Percentiles rank a stretch among this genome's conserved stretches.
Evolutionary conservation across 148 eudicot genomes (phyloP).

Genomic region (Rhododendron kiyosumense): DNA sequence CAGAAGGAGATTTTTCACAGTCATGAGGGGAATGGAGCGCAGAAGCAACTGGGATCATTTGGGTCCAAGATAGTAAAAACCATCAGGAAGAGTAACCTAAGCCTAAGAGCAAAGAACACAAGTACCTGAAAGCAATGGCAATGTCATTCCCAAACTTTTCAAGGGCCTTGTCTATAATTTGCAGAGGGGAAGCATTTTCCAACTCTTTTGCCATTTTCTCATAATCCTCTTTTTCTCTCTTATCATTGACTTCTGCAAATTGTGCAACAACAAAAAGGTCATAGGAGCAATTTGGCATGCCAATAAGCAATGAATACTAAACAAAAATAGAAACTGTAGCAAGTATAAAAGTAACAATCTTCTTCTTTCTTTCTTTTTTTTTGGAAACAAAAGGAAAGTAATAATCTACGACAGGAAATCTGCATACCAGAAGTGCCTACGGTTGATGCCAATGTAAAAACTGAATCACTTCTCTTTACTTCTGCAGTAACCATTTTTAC

Average conservation of each 20-base stretch:
- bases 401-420: background rate
- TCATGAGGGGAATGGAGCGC: background rate
- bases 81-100: background rate
- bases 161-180: slow-evolving; percentile 14
- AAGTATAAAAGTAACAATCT: too few species aligned
- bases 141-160: slow-evolving; percentile 13
- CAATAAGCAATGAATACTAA: background rate
- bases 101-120: background rate
- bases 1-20: background rate
- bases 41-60: background rate
- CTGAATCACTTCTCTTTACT: slow-evolving; percentile 5
- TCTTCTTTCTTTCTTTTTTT: too few species aligned
- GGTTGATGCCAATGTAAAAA: slow-evolving; percentile 1
- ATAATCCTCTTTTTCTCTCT: slow-evolving; percentile 1
- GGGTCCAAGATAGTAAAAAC: background rate
- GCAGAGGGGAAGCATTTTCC: slow-evolving; percentile 13
- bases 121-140: slow-evolving; percentile 16
- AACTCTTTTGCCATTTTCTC: slow-evolving; percentile 12
- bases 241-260: slow-evolving; percentile 1
- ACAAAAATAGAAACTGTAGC: background rate
- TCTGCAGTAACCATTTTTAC: slow-evolving; percentile 3
- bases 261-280: background rate
- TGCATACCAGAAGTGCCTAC: background rate
- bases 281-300: background rate
- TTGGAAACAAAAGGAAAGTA: background rate